These are phyloP conservation scores for Cadophora malorum DNA, from an alignment of 2,329 filamentous ascomycete species.

Conservation along the genomic window DNA sequence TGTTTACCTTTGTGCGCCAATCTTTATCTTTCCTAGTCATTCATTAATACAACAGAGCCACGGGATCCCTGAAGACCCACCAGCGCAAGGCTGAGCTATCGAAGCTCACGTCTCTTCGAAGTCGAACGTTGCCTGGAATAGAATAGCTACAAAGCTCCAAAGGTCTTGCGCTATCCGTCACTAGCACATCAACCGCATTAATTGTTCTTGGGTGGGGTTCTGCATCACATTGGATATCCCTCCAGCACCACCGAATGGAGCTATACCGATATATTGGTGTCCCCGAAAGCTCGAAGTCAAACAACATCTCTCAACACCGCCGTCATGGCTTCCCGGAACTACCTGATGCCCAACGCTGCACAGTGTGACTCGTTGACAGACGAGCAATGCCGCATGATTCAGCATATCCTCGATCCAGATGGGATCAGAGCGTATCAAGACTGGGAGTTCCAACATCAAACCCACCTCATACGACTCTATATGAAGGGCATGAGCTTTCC, in stretches of 20 bases:
- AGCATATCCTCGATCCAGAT: slow-evolving; percentile 35
- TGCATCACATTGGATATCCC: background rate
- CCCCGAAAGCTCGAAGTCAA: background rate
- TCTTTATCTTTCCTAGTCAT: background rate
- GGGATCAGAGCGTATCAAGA: slow-evolving; percentile 33
- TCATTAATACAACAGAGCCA: background rate
- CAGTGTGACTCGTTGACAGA: slow-evolving; percentile 39
- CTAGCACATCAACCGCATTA: no score
- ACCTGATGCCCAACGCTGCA: slow-evolving; percentile 34
- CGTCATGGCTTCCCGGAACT: slow-evolving; percentile 22
- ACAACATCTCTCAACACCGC: background rate
- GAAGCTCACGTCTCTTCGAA: background rate
- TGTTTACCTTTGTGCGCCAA: background rate
- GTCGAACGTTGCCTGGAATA: no score
- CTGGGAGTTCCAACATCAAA: slow-evolving; percentile 38
- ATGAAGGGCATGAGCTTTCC: slow-evolving; percentile 41
- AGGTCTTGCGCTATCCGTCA: no score
- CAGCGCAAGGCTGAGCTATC: slow-evolving; percentile 2
- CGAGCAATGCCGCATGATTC: slow-evolving; percentile 38
- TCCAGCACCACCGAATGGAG: background rate
- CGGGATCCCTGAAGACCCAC: background rate
- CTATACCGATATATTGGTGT: background rate
- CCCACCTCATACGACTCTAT: slow-evolving; percentile 39
- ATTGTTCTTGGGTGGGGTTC: no score
- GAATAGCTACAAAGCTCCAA: no score